Evolutionary conservation across 306 rosid genomes (phyloP), one percentile per base, ranked within the genome.

Genomic region (Betula pendula): DNA sequence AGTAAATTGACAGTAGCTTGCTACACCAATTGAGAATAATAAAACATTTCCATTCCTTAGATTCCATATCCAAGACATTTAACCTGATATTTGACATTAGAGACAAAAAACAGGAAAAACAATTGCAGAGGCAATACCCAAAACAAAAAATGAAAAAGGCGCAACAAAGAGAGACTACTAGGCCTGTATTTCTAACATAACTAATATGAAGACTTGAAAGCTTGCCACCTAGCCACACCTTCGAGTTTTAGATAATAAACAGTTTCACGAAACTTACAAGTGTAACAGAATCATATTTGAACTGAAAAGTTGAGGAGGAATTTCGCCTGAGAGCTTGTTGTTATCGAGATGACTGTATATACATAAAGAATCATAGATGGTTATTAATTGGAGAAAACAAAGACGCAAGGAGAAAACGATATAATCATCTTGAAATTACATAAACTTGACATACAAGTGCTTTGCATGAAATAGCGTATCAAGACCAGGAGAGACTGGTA

Each of bases 401-500:
- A 72, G 49, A 9, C 27, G 3, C 1, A 20, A 24, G 48, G 16
- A 62, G 44, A 13, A 44, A 29, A 44, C n/a, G 48, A 47, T 2
- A 49, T 44, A 19, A 9, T 13, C 47, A 48, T 42, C 35, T 19
- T 6, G 38, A 22, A 43, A 0, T n/a, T 13, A 69, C 20, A 56
- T 6, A n/a, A 35, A 8, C 27, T 55, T 65, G 70, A 14, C 89
- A 17, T 81, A 86, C 90, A 86, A 86, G 82, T 86, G 90, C 55
- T 69, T 62, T 6, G 86, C 75, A 0, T 53, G 42, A 14, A 49
- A 7, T 45, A 86, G 66, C 71, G 20, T 33, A 68, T 86, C 88
- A 15, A 86, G 78, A 52, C 90, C 90, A 8, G 79, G 80, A 25
- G 87, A 86, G 35, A 86, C 76, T 5, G 90, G 88, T 72, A 86